phyloP scores from a whole-genome alignment of 2,329 filamentous ascomycete species.

The Cryphonectria nitschkei region DNA sequence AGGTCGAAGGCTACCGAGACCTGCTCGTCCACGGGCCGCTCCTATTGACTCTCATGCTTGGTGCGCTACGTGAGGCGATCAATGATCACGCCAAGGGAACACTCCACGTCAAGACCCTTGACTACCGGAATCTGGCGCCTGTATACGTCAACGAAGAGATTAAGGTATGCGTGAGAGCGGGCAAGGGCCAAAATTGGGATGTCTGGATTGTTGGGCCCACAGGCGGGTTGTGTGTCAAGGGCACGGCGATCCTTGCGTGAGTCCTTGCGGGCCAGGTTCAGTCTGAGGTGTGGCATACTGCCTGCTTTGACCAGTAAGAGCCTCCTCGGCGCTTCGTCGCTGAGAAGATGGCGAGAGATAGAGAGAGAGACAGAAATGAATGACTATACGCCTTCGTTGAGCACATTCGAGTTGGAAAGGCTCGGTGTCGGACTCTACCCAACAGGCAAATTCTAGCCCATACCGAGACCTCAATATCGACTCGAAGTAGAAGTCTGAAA shows the following conservation, averaged over 20 bases:
- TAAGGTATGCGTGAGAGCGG: slow-evolving; percentile 65
- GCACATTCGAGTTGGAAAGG: background rate
- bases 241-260: slow-evolving; percentile 33
- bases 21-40: slow-evolving; percentile 88
- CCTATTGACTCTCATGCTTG: slow-evolving; percentile 75
- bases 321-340: background rate
- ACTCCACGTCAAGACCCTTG: slow-evolving; percentile 56
- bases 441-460: background rate
- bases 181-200: slow-evolving; percentile 52
- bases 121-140: slow-evolving; percentile 82
- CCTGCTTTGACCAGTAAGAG: background rate
- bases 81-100: background rate
- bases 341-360: background rate
- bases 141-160: slow-evolving; percentile 76
- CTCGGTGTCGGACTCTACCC: background rate
- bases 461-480: background rate
- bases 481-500: background rate
- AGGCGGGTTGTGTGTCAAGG: slow-evolving; percentile 68
- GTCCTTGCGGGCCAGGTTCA: background rate
- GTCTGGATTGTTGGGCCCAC: slow-evolving; percentile 67
- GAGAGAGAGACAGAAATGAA: background rate
- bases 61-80: slow-evolving; percentile 54
- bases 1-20: slow-evolving; percentile 73
- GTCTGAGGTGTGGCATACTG: background rate
- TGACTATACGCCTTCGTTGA: background rate